These are phyloP conservation scores for Phytopythium vexans DNA, from an alignment of 352 stramenopile genomes.

Conservation along the genomic window DNA sequence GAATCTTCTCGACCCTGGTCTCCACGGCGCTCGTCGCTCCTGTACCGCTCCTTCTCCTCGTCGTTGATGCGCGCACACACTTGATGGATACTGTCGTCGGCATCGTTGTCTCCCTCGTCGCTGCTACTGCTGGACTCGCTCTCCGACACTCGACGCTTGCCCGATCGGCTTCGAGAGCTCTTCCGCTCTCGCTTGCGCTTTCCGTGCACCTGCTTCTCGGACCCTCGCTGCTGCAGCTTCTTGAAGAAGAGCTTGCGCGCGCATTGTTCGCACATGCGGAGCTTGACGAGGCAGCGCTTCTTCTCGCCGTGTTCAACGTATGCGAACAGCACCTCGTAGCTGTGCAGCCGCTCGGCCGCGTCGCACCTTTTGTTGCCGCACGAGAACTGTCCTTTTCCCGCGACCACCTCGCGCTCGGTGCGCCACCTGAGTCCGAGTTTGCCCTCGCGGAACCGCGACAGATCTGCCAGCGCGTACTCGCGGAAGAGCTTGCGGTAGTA, in stretches of 20 bases:
- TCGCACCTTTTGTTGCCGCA: constrained; percentile 80
- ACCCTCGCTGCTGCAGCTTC: constrained; percentile 25
- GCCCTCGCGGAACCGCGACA: constrained; percentile 58
- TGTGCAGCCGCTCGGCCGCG: constrained; percentile 33
- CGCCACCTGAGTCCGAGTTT: constrained; percentile 78
- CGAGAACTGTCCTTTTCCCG: constrained; percentile 75
- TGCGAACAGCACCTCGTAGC: constrained; percentile 80
- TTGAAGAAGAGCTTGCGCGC: constrained; percentile 70
- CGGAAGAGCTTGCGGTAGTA: constrained; percentile 85
- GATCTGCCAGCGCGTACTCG: constrained; percentile 76
- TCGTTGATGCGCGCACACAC: no score
- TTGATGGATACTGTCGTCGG: no score
- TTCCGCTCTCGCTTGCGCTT: no score
- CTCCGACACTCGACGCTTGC: no score
- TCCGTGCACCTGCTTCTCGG: no score
- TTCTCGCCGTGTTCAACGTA: constrained; percentile 62
- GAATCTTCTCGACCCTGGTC: no score
- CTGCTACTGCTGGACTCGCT: no score
- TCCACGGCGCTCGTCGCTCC: no score
- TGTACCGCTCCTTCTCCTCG: no score
- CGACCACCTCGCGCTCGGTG: constrained; percentile 69
- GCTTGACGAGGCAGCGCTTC: constrained; percentile 78
- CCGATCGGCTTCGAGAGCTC: no score
- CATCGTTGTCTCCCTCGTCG: no score
- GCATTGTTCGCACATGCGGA: constrained; percentile 61